phyloP scores from a whole-genome alignment of 805 yeast genomes.

The Metschnikowia cubensis region DNA sequence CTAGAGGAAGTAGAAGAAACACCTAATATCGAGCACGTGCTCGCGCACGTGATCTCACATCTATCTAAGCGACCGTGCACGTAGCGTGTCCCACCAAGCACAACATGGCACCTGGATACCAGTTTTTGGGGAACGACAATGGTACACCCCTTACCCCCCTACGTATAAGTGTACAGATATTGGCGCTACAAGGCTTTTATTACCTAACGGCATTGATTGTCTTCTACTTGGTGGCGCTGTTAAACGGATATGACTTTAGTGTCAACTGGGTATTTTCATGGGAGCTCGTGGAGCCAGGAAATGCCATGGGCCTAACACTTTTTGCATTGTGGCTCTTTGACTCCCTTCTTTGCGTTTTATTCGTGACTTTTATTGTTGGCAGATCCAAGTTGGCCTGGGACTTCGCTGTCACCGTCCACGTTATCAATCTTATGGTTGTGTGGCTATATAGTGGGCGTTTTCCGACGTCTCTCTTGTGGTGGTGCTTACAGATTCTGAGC shows the following conservation, averaged over 20 bases:
- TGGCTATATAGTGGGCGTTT: slow-evolving; percentile 61
- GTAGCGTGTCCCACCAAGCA: neutral
- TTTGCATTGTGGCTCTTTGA: slow-evolving; percentile 78
- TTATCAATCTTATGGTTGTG: slow-evolving; percentile 67
- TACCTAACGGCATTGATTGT: slow-evolving; percentile 67
- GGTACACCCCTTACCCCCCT: slow-evolving; percentile 11
- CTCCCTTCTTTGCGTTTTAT: slow-evolving; percentile 75
- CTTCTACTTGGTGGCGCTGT: slow-evolving; percentile 59
- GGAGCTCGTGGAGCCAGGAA: slow-evolving; percentile 67
- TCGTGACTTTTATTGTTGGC: slow-evolving; percentile 84
- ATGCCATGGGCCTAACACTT: slow-evolving; percentile 75
- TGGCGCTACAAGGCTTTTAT: slow-evolving; percentile 73
- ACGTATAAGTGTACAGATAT: slow-evolving; percentile 52
- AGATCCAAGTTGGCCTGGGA: slow-evolving; percentile 94
- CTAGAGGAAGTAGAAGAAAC: neutral
- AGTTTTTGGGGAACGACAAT: slow-evolving; percentile 8
- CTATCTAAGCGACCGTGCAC: neutral
- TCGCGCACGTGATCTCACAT: neutral
- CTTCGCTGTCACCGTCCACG: slow-evolving; percentile 90
- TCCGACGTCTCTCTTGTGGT: slow-evolving; percentile 77
- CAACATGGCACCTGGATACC: slow-evolving; percentile 8
- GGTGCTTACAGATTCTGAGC: slow-evolving; percentile 71
- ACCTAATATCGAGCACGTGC: neutral
- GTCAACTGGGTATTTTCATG: slow-evolving; percentile 77
- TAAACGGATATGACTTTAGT: slow-evolving; percentile 68